phyloP scores from a whole-genome alignment of 2,329 filamentous ascomycete species.

The Geosmithia putterillii region DNA sequence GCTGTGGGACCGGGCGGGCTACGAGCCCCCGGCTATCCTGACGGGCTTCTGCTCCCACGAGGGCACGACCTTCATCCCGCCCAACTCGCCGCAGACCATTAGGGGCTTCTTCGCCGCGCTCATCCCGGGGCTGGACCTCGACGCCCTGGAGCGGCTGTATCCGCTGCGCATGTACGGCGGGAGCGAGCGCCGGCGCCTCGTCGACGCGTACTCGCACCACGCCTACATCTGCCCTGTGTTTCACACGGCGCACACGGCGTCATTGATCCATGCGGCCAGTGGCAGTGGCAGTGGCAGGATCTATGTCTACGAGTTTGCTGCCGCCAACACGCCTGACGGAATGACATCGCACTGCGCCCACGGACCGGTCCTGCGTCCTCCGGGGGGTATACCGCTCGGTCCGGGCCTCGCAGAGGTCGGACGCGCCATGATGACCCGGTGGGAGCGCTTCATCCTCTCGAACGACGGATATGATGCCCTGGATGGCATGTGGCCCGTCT shows the following conservation, averaged over 20 bases:
- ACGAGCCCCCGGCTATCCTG: slow-evolving; percentile 38
- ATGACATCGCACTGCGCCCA: slow-evolving; percentile 32
- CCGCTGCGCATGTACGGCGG: slow-evolving; percentile 23
- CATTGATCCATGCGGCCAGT: slow-evolving; percentile 6
- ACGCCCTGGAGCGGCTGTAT: slow-evolving; percentile 45
- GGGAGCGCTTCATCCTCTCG: slow-evolving; percentile 16
- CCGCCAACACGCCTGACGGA: slow-evolving; percentile 20
- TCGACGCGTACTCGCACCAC: slow-evolving; percentile 51
- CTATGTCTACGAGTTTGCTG: slow-evolving; percentile 49
- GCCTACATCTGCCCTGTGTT: slow-evolving; percentile 53
- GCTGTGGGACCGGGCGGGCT: slow-evolving; percentile 37
- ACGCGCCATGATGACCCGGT: slow-evolving; percentile 28
- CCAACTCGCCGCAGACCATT: slow-evolving; percentile 32
- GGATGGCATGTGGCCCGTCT: slow-evolving; percentile 25
- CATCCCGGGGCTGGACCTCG: slow-evolving; percentile 48
- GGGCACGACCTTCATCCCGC: slow-evolving; percentile 51
- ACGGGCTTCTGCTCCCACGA: slow-evolving; percentile 64
- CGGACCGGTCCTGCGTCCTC: slow-evolving; percentile 19
- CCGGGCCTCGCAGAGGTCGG: slow-evolving; percentile 24
- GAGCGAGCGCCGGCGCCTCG: slow-evolving; percentile 29
- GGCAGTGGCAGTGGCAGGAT: slow-evolving; percentile 25
- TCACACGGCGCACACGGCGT: slow-evolving; percentile 37
- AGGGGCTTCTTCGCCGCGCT: slow-evolving; percentile 47
- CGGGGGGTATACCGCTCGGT: slow-evolving; percentile 13
- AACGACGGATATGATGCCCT: slow-evolving; percentile 14